These are phyloP conservation scores for Trapa incisa DNA, from an alignment of 345 rosid genomes.

Conservation along the genomic window DNA sequence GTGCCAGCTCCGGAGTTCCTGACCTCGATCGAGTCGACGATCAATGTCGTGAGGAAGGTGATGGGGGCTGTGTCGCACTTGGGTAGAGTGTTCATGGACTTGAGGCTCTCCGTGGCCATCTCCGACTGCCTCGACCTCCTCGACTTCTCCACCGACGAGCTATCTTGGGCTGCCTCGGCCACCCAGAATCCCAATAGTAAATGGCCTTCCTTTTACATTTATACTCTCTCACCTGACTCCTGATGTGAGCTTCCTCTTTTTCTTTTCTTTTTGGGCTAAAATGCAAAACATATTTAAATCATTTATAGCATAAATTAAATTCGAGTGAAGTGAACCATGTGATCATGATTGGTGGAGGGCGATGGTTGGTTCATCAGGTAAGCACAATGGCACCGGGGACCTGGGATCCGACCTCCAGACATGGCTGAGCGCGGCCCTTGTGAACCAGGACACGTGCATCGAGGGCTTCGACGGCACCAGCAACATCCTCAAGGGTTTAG, in stretches of 20 bases:
- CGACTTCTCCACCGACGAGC: slow-evolving; percentile 16
- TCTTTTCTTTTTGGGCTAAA: no score
- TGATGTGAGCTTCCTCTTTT: no score
- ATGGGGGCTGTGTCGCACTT: slow-evolving; percentile 14
- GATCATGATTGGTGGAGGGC: neutral
- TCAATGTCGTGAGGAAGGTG: slow-evolving; percentile 9
- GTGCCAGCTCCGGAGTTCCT: slow-evolving; percentile 11
- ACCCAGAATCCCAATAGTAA: slow-evolving; percentile 12
- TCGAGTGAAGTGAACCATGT: no score
- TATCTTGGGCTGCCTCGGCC: slow-evolving; percentile 17
- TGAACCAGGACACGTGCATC: slow-evolving; percentile 67
- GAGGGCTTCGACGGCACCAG: slow-evolving; percentile 66
- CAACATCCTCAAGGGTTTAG: slow-evolving; percentile 30
- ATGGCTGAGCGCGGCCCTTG: slow-evolving; percentile 73
- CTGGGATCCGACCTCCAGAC: slow-evolving; percentile 51
- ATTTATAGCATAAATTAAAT: no score
- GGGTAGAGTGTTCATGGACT: slow-evolving; percentile 9
- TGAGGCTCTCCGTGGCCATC: slow-evolving; percentile 16
- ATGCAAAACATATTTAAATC: no score
- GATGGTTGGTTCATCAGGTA: slow-evolving; percentile 23
- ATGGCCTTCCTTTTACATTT: neutral
- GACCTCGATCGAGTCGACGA: slow-evolving; percentile 8
- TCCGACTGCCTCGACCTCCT: slow-evolving; percentile 19
- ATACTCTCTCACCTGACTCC: no score
- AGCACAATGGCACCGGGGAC: slow-evolving; percentile 58